These are phyloP conservation scores for Xylariales sp. DNA, from an alignment of 2,329 filamentous ascomycete genomes.

Conservation along the genomic window DNA sequence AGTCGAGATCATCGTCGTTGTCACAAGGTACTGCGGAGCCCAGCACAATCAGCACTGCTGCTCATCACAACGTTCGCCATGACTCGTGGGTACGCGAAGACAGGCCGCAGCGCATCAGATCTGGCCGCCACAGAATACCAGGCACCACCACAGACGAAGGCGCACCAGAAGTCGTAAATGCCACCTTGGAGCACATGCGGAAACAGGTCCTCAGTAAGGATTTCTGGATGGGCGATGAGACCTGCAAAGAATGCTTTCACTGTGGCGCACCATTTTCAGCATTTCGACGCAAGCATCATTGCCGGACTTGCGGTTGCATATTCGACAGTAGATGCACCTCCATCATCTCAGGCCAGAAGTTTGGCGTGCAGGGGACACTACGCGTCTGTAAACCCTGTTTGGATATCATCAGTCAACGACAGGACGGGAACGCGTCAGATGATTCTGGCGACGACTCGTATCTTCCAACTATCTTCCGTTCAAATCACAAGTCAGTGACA, in stretches of 20 bases:
- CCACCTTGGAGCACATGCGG: conserved; percentile 66
- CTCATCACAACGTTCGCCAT: conserved; percentile 54
- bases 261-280: conserved; percentile 89
- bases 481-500: conserved; percentile 41
- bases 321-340: conserved; percentile 96
- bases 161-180: conserved; percentile 54
- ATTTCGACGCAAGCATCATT: conserved; percentile 94
- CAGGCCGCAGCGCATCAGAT: conserved; percentile 38
- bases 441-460: conserved; percentile 75
- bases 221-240: conserved; percentile 99
- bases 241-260: conserved; percentile 93
- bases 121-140: conserved; percentile 46
- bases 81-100: conserved; percentile 49
- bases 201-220: conserved; percentile 89
- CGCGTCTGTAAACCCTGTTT: conserved; percentile 92
- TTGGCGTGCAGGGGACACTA: conserved; percentile 79
- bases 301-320: conserved; percentile 93
- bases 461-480: conserved; percentile 58
- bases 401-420: conserved; percentile 81
- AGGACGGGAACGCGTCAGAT: conserved; percentile 82
- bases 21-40: conserved; percentile 53
- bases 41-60: conserved; percentile 53
- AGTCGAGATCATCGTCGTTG: conserved; percentile 55
- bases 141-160: conserved; percentile 54
- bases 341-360: conserved; percentile 80